phyloP scores from a whole-genome alignment of 192 early-diverging fungal species.

The Phycomyces nitens region DNA sequence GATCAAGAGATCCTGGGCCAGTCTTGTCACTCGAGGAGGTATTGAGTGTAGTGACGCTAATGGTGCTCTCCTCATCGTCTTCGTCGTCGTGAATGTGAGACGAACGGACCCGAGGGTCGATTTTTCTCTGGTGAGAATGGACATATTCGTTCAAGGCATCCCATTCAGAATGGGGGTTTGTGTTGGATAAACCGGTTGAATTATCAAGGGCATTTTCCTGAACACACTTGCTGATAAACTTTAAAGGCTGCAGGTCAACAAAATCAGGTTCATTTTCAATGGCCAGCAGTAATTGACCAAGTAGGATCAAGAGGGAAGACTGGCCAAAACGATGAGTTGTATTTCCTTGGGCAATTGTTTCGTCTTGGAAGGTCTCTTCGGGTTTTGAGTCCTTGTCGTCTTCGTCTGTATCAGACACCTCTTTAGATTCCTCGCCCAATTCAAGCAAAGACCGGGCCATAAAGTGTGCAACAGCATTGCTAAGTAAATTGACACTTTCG shows the following conservation, averaged over 20 bases:
- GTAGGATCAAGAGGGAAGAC: background rate
- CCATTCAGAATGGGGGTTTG: background rate
- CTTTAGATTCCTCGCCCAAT: background rate
- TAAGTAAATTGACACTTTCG: conserved; percentile 22
- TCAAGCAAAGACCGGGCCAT: conserved; percentile 8
- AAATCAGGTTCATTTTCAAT: conserved; percentile 31
- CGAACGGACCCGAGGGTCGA: background rate
- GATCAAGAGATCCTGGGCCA: conserved; percentile 13
- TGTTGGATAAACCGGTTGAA: background rate
- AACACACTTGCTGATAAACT: conserved; percentile 7
- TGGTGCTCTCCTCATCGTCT: conserved; percentile 1
- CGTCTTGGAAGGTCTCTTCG: background rate
- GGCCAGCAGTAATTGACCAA: conserved; percentile 19
- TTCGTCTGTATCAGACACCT: background rate
- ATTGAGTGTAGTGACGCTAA: background rate
- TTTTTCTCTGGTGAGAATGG: background rate
- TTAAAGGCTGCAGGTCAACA: conserved; percentile 28
- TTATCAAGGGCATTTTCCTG: background rate
- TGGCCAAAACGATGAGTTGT: background rate
- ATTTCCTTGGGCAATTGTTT: background rate
- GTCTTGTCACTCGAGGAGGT: background rate
- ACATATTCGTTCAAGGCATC: conserved; percentile 6
- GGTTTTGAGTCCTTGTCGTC: conserved; percentile 7
- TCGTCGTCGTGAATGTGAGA: conserved; percentile 5
- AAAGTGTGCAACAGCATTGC: conserved; percentile 12